Conservation (phyloP, 495 filamentous ascomycete species). For the Glutinoglossum americanum region DNA sequence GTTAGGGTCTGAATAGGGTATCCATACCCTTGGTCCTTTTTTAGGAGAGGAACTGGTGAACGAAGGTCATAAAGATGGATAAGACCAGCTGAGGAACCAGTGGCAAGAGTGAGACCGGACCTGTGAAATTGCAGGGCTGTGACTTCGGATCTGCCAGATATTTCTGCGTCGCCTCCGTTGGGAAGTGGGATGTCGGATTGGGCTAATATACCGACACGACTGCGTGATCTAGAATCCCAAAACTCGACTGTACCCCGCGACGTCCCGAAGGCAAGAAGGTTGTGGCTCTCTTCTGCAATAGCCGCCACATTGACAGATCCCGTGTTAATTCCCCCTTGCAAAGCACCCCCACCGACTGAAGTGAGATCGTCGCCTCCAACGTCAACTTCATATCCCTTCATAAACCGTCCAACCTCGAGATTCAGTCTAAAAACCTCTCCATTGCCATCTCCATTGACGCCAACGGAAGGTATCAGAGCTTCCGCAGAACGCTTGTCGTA, state of each 20-base stretch:
- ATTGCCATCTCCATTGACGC: conserved; percentile 58
- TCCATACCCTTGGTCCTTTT: conserved; percentile 91
- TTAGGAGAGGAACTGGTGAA: conserved; percentile 60
- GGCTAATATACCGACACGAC: conserved; percentile 53
- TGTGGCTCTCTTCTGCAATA: conserved; percentile 78
- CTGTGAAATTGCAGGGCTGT: conserved; percentile 72
- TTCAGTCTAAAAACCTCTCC: conserved; percentile 90
- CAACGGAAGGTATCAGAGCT: conserved; percentile 69
- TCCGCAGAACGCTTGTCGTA: conserved; percentile 77
- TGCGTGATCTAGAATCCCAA: conserved; percentile 73
- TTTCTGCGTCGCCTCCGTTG: conserved; percentile 3
- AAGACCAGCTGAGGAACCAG: conserved; percentile 76
- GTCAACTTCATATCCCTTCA: conserved; percentile 61
- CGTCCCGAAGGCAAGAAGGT: conserved; percentile 86
- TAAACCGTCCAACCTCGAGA: conserved; percentile 73
- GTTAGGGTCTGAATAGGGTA: conserved; percentile 79
- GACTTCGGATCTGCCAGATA: conserved; percentile 40
- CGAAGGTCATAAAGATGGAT: conserved; percentile 85
- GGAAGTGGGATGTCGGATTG: conserved; percentile 19
- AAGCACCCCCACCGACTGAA: conserved; percentile 36
- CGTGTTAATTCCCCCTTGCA: conserved; percentile 65
- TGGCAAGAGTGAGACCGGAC: conserved; percentile 68
- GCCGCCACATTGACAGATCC: conserved; percentile 78
- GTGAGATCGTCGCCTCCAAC: conserved; percentile 62
- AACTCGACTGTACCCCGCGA: conserved; percentile 88